Conservation (phyloP, 2,329 filamentous ascomycete species). For the Lasiodiplodia sp. region DNA sequence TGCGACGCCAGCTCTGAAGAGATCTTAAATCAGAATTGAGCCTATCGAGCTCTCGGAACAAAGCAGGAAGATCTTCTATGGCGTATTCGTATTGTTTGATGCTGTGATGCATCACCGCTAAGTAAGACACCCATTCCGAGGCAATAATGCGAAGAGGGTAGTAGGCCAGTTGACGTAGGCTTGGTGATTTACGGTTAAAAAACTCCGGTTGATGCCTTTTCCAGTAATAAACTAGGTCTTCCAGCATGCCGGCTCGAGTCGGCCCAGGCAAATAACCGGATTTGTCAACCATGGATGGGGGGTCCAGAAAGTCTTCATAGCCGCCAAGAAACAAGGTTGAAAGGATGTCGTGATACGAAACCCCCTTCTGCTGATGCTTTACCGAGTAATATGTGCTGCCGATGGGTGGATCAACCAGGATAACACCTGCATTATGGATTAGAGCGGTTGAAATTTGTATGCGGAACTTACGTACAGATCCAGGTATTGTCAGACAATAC, state of each 20-base stretch:
- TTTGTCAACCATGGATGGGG: not conserved
- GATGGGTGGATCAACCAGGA: constrained; percentile 34
- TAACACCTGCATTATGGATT: constrained; percentile 26
- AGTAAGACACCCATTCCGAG: constrained; percentile 38
- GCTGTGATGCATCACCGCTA: constrained; percentile 36
- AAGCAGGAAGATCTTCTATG: constrained; percentile 23
- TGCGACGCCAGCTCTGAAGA: constrained; percentile 38
- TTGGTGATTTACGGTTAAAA: constrained; percentile 32
- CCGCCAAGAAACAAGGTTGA: not conserved
- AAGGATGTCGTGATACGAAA: not conserved
- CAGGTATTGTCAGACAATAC: constrained; percentile 26
- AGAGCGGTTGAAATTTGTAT: no score
- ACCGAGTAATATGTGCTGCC: not conserved
- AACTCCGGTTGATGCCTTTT: constrained; percentile 7
- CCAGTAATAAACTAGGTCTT: constrained; percentile 35
- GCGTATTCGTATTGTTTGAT: constrained; percentile 37
- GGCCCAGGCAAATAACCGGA: not conserved
- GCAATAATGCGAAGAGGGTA: constrained; percentile 35
- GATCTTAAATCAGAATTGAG: constrained; percentile 35
- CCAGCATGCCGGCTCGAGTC: constrained; percentile 28
- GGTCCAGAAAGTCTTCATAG: constrained; percentile 34
- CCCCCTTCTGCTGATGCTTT: not conserved
- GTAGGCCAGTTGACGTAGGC: constrained; percentile 32
- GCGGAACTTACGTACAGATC: constrained; percentile 27
- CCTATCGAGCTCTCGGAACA: constrained; percentile 30